Conservation (phyloP, 352 stramenopile species). For the Pythium sukuiense region DNA sequence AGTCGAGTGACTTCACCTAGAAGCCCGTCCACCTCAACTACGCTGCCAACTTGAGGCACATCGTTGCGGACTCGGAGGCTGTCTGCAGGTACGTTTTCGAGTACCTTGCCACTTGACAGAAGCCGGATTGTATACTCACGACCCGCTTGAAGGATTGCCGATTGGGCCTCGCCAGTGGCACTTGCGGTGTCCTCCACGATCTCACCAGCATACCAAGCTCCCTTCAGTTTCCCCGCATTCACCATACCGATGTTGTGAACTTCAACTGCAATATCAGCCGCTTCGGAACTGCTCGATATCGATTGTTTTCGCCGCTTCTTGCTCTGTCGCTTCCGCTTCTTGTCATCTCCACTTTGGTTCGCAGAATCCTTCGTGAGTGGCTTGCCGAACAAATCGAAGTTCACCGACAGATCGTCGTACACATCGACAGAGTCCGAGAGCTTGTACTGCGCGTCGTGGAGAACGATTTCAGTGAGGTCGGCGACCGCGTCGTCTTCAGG, state of each 20-base stretch:
- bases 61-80: conserved; percentile 38
- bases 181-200: conserved; percentile 24
- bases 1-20: conserved; percentile 62
- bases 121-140: conserved; percentile 37
- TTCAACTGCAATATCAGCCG: conserved; percentile 35
- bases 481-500: conserved; percentile 39
- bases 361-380: conserved; percentile 18
- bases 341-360: conserved; percentile 30
- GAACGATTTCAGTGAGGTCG: conserved; percentile 59
- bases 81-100: conserved; percentile 48
- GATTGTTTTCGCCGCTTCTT: conserved; percentile 48
- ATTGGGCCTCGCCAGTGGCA: neutral
- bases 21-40: conserved; percentile 66
- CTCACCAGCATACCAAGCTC: conserved; percentile 62
- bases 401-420: conserved; percentile 42
- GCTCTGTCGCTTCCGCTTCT: conserved; percentile 57
- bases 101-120: conserved; percentile 31
- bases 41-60: conserved; percentile 61
- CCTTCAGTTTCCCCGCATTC: conserved; percentile 39
- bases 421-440: conserved; percentile 49
- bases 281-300: neutral
- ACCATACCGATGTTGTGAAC: conserved; percentile 43
- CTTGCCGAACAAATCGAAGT: conserved; percentile 53
- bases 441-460: conserved; percentile 82
- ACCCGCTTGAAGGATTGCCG: conserved; percentile 27